Evolutionary conservation across 2,329 filamentous ascomycete genomes (phyloP).

Genomic region (Colletotrichum falcatum): DNA sequence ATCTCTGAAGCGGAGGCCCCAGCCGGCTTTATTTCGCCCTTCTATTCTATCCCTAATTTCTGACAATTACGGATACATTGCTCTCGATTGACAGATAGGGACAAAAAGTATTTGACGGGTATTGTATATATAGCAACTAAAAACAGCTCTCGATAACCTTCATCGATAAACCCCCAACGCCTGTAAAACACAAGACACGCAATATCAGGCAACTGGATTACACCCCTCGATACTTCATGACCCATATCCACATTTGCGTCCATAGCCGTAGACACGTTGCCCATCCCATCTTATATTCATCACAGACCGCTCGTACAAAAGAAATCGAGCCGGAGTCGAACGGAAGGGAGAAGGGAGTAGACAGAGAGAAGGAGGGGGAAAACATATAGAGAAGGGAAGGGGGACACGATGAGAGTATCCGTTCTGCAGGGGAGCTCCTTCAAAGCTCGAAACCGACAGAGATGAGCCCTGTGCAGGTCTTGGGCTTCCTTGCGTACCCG

Average conservation of each 20-base stretch:
- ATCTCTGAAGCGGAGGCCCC: neutral
- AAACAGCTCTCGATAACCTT: neutral
- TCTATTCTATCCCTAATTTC: neutral
- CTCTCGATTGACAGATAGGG: neutral
- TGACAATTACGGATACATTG: neutral
- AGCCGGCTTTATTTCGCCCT: neutral
- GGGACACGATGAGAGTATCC: neutral
- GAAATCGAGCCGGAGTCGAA: neutral
- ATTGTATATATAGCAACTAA: neutral
- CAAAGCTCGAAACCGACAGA: constrained; percentile 40
- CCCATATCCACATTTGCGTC: neutral
- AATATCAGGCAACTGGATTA: neutral
- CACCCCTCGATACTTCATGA: neutral
- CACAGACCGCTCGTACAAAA: neutral
- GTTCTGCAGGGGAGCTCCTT: neutral
- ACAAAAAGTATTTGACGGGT: neutral
- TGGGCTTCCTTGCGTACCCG: constrained; percentile 74
- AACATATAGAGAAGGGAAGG: too few species aligned
- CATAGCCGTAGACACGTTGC: neutral
- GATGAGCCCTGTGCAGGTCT: constrained; percentile 52
- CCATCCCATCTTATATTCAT: neutral
- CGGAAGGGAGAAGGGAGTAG: neutral
- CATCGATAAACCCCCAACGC: constrained; percentile 14
- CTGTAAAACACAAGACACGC: neutral
- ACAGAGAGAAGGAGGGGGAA: neutral